Evolutionary conservation across 2,329 filamentous ascomycete species (phyloP).

Genomic region (Fusarium proliferatum): DNA sequence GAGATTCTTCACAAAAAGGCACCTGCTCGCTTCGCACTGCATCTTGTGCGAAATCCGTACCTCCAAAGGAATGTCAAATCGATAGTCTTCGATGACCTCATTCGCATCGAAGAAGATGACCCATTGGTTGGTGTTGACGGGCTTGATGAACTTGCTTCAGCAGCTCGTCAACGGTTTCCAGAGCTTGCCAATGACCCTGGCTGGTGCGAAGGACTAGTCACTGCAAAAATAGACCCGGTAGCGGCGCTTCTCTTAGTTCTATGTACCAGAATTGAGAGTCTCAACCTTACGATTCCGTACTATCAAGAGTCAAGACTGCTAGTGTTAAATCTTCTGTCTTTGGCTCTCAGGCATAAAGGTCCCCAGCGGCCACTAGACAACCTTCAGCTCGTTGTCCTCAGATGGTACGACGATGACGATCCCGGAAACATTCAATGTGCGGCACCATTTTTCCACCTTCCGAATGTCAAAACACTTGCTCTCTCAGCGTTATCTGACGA

Average conservation of each 20-base stretch:
- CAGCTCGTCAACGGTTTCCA: neutral
- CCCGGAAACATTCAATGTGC: accelerated
- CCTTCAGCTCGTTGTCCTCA: neutral
- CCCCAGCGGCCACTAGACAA: accelerated
- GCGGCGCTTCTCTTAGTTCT: neutral
- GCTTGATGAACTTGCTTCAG: neutral
- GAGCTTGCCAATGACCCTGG: neutral
- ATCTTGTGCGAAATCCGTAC: neutral
- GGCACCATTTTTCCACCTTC: neutral
- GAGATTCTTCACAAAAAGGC: neutral
- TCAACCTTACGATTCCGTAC: neutral
- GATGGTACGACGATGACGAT: accelerated
- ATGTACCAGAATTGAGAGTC: neutral
- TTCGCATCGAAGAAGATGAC: neutral
- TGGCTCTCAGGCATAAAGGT: accelerated
- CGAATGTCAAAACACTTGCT: neutral
- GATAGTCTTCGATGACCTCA: accelerated
- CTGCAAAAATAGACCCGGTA: neutral
- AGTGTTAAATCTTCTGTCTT: neutral
- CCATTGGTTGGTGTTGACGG: too few relatives aligned
- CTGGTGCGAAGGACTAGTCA: neutral
- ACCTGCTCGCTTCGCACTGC: neutral
- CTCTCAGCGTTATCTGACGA: accelerated
- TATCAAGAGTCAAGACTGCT: neutral
- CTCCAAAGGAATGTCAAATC: neutral